These are phyloP conservation scores for Climacium dendroides DNA, from an alignment of 225 moss, liverwort and hornwort genomes.

Conservation along the genomic window DNA sequence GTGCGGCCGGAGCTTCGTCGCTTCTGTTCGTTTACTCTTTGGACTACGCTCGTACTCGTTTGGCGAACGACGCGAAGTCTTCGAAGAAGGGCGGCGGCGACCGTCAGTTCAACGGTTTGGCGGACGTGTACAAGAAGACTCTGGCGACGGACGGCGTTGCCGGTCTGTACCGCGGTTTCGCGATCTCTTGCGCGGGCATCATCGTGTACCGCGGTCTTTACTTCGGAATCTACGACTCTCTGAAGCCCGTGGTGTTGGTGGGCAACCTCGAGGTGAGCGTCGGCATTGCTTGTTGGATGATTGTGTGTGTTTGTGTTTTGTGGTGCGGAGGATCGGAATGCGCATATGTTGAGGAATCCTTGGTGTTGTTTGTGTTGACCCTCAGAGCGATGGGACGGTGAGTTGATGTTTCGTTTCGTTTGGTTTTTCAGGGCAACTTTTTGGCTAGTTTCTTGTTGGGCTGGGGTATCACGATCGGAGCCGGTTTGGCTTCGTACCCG, in stretches of 20 bases:
- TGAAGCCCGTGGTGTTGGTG: conserved; percentile 2
- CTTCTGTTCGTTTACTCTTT: conserved; percentile 21
- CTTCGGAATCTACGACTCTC: conserved; percentile 7
- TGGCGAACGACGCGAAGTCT: conserved; percentile 23
- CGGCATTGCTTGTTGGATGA: too few relatives aligned
- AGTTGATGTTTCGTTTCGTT: background rate
- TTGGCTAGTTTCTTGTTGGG: conserved; percentile 33
- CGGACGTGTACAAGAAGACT: conserved; percentile 16
- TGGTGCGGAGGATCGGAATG: too few relatives aligned
- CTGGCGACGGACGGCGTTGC: conserved; percentile 10
- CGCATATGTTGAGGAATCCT: accelerated
- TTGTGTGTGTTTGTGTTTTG: background rate
- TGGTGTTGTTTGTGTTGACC: background rate
- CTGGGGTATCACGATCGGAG: conserved; percentile 48
- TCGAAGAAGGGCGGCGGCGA: background rate
- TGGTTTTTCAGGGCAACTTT: conserved; percentile 41
- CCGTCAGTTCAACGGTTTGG: conserved; percentile 6
- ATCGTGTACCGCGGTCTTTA: conserved; percentile 7
- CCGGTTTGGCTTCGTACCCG: conserved; percentile 40
- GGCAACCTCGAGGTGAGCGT: conserved; percentile 13
- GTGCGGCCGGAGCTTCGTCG: conserved; percentile 48
- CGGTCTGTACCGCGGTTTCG: conserved; percentile 8
- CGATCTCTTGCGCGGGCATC: background rate
- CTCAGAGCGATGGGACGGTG: too few relatives aligned
- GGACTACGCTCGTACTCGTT: conserved; percentile 13